These are phyloP conservation scores for Phytophthora sp. DNA, from an alignment of 352 stramenopile genomes.

Conservation along the genomic window DNA sequence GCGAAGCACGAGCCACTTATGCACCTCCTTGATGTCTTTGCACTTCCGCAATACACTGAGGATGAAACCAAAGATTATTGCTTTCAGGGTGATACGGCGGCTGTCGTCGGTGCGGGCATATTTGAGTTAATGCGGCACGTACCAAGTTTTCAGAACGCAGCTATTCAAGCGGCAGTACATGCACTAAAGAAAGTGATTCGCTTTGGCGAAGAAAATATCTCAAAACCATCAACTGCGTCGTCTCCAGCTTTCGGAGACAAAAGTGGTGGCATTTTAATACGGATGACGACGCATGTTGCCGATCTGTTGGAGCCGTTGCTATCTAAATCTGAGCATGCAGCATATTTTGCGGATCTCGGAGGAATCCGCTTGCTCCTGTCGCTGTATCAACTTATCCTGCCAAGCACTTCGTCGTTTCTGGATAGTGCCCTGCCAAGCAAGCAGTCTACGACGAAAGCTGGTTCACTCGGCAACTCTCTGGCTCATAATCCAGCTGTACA, in stretches of 20 bases:
- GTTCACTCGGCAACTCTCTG: conserved; percentile 21
- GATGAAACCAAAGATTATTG: conserved; percentile 83
- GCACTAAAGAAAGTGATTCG: conserved; percentile 92
- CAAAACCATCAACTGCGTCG: conserved; percentile 9
- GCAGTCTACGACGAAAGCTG: conserved; percentile 3
- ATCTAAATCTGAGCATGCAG: conserved; percentile 93
- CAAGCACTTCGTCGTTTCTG: conserved; percentile 80
- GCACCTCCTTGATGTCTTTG: conserved; percentile 92
- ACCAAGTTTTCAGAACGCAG: conserved; percentile 81
- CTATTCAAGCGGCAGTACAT: conserved; percentile 89
- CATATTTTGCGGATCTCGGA: conserved; percentile 90
- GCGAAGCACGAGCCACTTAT: conserved; percentile 91
- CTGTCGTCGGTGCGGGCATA: conserved; percentile 93
- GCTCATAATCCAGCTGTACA: conserved; percentile 91
- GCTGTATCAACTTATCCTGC: conserved; percentile 91
- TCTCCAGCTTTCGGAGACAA: conserved; percentile 23
- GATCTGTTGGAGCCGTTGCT: conserved; percentile 96
- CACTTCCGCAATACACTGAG: conserved; percentile 87
- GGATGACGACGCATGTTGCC: conserved; percentile 82
- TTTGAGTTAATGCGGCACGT: conserved; percentile 98
- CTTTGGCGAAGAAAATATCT: conserved; percentile 64
- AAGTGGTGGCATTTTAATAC: conserved; percentile 49
- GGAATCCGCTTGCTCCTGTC: conserved; percentile 90
- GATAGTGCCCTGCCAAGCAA: conserved; percentile 52
- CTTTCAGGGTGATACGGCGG: conserved; percentile 93